A percentile compares a stretch with the other conserved stretches of the same genome.
Evolutionary conservation across 2,329 filamentous ascomycete genomes (phyloP).

Genomic region (Huntiella moniliformis): DNA sequence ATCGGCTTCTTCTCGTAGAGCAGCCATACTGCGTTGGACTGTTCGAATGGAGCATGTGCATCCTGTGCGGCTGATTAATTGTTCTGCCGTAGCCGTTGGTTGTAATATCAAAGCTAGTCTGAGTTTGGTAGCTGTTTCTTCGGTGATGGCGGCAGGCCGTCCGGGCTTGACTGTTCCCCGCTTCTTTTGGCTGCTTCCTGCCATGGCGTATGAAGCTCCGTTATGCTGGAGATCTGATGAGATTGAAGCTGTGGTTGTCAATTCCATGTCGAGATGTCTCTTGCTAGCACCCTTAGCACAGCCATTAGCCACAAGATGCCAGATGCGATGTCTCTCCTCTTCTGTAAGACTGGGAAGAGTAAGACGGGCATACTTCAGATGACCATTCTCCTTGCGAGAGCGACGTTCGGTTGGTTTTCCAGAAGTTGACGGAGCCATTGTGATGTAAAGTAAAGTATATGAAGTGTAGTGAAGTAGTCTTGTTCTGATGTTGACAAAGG

Average conservation of each 20-base stretch:
- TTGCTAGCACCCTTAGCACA: slow-evolving; percentile 4
- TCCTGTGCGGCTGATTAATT: slow-evolving; percentile 9
- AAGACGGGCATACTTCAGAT: slow-evolving; percentile 7
- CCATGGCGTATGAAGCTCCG: neutral
- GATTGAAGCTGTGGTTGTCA: slow-evolving; percentile 3
- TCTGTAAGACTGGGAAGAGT: slow-evolving; percentile 8
- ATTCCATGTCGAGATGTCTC: slow-evolving; percentile 3
- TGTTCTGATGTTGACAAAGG: neutral
- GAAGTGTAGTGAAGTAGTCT: no score
- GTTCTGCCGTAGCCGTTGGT: slow-evolving; percentile 10
- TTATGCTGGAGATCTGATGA: neutral
- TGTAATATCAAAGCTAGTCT: slow-evolving; percentile 9
- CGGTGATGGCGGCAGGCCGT: slow-evolving; percentile 8
- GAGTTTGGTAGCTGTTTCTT: slow-evolving; percentile 7
- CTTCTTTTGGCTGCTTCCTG: neutral
- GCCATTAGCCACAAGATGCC: slow-evolving; percentile 5
- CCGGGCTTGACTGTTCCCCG: slow-evolving; percentile 1
- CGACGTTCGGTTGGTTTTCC: no score
- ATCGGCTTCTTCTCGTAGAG: slow-evolving; percentile 8
- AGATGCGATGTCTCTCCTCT: slow-evolving; percentile 5
- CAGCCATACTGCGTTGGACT: slow-evolving; percentile 9
- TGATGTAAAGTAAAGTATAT: no score
- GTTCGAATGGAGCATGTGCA: slow-evolving; percentile 10
- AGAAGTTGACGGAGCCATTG: no score
- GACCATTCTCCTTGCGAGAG: slow-evolving; percentile 7